Evolutionary conservation across 371 early-diverging fungal species (phyloP), one percentile per base, ranked within the genome.

Genomic region (Rhizopus arrhizus): DNA sequence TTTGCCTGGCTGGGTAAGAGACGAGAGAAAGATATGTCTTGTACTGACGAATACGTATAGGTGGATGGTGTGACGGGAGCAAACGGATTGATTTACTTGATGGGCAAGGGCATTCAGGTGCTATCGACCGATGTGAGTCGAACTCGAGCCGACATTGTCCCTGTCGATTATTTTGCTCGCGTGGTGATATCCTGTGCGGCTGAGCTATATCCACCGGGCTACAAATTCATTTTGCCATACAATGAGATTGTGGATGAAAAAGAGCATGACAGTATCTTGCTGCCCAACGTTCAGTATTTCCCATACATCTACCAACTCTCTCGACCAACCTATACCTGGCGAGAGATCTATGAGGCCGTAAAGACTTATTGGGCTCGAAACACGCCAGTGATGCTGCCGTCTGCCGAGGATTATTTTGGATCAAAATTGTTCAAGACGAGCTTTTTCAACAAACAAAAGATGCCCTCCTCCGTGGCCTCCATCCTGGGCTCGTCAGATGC

Each of bases 11-110:
- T 87, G 87, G 87, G 85, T 85, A 69, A 36, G 36, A 22, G 22
- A 11, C 36, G 11, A 36, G 11, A 0, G 11, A 9, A 1, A 2
- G 11, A 36, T 0, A 36, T 9, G 11, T 9, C 11, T 9, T 11
- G 38, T 56, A 22, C 22, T n/a, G 47, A 62, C 51, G 22, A 46
- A 46, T 22, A 38, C 45, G 41, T 56, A 49, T 57, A 78, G 78
- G 72, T 72, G 16, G 87, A 87, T 68, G 87, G 87, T 45, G 71
- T 78, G 13, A 80, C 85, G 1, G 87, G 83, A 34, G 81, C 80
- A 5, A 84, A 85, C 56, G 72, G 70, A 7, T 41, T 62, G 1
- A 63, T 74, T 3, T 69, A 69, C 33, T 70, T 76, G 35, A 60
- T 70, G 56, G 74, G 81, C 13, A 73, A 70, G 38, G 81, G 81